Base-by-base conservation (phyloP, 495 filamentous ascomycete species). In the Friedmanniomyces simplex region DNA sequence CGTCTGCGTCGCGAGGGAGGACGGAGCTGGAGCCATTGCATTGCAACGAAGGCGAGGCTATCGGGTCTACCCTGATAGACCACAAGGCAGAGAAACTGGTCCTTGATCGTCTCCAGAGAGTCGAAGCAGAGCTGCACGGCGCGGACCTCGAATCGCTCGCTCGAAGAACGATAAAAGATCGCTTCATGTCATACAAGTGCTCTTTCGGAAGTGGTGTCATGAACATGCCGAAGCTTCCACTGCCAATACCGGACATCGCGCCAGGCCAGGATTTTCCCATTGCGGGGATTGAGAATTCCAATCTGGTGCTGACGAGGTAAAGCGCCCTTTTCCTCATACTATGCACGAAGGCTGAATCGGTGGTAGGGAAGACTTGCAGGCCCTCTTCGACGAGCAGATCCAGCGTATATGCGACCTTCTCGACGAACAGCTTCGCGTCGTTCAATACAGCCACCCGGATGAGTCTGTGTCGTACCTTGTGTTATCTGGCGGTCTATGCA, bases 351-450 rank as follows among this genome's bases (percentile, higher is more conserved):
- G n/a, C 54, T 57, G 30, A 57, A 42, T 3, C 12, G 7, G 32
- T 34, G 12, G 18, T 22, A 57, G 45, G 7, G 30, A 52, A 12
- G 55, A 58, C 10, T 16, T 58, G 18, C 18, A 51, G 34, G 30
- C 13, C 2, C n/a, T 58, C 2, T 58, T 58, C 37, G 55, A 58
- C 22, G 55, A 52, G 13, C 55, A 58, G 24, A 34, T 58, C 21
- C 16, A 20, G 16, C 50, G 24, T 5, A 58, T 58, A 3, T 43
- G 14, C 26, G 48, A 52, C 1, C 30, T 58, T 12, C 25, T 58
- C 8, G 55, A 58, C 28, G 25, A 45, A 14, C 55, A 45, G 20
- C 36, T 58, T 5, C 28, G 20, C 1, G 37, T 14, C 4, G 30
- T 58, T 7, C 41, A 45, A 30, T 5, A 25, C 37, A 20, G 2